Evolutionary conservation across 2,329 filamentous ascomycete species (phyloP).

Genomic region (Calonectria henricotiae): DNA sequence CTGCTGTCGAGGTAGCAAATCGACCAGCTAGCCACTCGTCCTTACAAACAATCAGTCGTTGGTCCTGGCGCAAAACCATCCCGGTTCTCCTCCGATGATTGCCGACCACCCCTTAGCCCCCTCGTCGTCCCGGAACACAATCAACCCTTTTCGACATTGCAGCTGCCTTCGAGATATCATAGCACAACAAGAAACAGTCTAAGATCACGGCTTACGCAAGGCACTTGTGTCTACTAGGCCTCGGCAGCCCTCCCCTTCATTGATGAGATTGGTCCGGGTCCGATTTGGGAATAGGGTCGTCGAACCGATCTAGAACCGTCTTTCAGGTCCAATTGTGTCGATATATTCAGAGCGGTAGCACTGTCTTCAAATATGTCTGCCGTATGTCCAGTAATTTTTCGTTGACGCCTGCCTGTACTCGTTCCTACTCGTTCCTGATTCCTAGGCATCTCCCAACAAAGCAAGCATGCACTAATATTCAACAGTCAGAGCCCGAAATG

Average conservation of each 20-base stretch:
- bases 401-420: background rate
- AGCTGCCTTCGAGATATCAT: slow-evolving; percentile 40
- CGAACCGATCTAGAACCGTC: slow-evolving; percentile 42
- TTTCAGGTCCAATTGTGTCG: slow-evolving; percentile 43
- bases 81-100: slow-evolving; percentile 50
- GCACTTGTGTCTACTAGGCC: slow-evolving; percentile 13
- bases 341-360: slow-evolving; percentile 35
- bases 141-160: slow-evolving; percentile 38
- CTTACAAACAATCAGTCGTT: slow-evolving; percentile 44
- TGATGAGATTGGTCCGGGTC: slow-evolving; percentile 44
- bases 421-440: background rate
- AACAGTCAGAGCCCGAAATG: slow-evolving; percentile 52
- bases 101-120: slow-evolving; percentile 43
- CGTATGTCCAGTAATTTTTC: slow-evolving; percentile 46
- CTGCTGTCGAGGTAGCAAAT: slow-evolving; percentile 37
- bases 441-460: background rate
- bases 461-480: slow-evolving; percentile 38
- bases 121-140: slow-evolving; percentile 46
- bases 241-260: slow-evolving; percentile 35
- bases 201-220: slow-evolving; percentile 10
- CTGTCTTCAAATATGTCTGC: slow-evolving; percentile 52
- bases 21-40: slow-evolving; percentile 37
- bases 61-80: slow-evolving; percentile 45
- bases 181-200: slow-evolving; percentile 23
- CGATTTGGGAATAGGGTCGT: slow-evolving; percentile 40